Conservation (phyloP, 2,329 filamentous ascomycete genomes). For the Exserohilum rostratum region DNA sequence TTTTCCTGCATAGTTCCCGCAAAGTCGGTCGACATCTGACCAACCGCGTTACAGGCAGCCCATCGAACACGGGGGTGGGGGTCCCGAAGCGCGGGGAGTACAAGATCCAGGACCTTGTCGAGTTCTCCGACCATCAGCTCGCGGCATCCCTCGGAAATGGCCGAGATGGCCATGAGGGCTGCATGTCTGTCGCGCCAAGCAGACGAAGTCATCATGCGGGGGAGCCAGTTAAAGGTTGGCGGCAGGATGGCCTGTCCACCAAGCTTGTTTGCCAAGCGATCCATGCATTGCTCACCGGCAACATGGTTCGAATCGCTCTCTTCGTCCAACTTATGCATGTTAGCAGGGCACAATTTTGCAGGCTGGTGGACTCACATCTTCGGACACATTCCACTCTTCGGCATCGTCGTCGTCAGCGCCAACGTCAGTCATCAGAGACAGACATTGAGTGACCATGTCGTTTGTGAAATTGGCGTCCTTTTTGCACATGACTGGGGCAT, state of each 20-base stretch:
- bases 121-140: constrained; percentile 95
- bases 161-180: constrained; percentile 97
- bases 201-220: constrained; percentile 94
- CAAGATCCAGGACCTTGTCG: constrained; percentile 89
- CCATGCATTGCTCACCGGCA: constrained; percentile 97
- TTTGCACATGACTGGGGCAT: constrained; percentile 90
- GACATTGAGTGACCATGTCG: constrained; percentile 97
- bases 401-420: constrained; percentile 94
- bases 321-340: constrained; percentile 71
- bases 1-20: constrained; percentile 97
- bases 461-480: constrained; percentile 90
- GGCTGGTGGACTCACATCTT: constrained; percentile 62
- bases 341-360: neutral
- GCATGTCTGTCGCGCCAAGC: constrained; percentile 96
- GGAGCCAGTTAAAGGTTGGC: constrained; percentile 95
- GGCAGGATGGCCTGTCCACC: constrained; percentile 91
- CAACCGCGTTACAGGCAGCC: constrained; percentile 97
- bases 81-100: constrained; percentile 90
- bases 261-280: constrained; percentile 94
- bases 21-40: constrained; percentile 99
- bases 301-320: constrained; percentile 98
- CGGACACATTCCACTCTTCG: constrained; percentile 87
- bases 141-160: constrained; percentile 95
- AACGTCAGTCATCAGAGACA: constrained; percentile 97
- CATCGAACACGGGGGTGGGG: constrained; percentile 93